Base-by-base conservation (phyloP, 192 early-diverging fungal species). In the Umbelopsis isabellina region DNA sequence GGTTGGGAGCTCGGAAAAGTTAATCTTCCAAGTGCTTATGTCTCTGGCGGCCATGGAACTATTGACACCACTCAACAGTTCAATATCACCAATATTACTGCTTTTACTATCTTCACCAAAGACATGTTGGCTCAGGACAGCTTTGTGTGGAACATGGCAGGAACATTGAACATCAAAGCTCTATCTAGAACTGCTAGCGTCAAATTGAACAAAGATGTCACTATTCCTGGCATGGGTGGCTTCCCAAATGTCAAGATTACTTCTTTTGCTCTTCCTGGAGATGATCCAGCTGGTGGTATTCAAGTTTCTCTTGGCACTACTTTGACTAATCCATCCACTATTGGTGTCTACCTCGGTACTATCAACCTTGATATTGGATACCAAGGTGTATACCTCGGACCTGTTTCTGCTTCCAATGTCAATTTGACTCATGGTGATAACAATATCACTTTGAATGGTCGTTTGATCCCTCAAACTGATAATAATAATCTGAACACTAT, bases 251-350 rank as follows among this genome's bases (percentile, higher is more conserved):
- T 85, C 47, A 72, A 71, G 66, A 81, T 88, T 55, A 73, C 78
- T 47, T 81, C 64, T 51, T 87, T 90, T 66, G 70, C 81, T 27
- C 48, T 85, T 20, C 86, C 85, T 20, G 72, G 77, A 1, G 81
- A 86, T 78, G 81, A 80, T 52, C 73, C 79, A 50, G 74, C 73
- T 21, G 82, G 86, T 52, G 87, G 87, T 72, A 87, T 88, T 53
- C 72, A 77, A 64, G 64, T 88, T 68, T 67, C 73, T 16, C 83
- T 88, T 16, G 74, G 74, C 69, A 84, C 86, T 27, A 76, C 70
- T 16, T 66, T 88, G 67, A 74, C 49, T 33, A 87, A 82, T 68
- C 84, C 84, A 21, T 85, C 83, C 3, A 76, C 81, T 13, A 84
- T 88, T 65, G 79, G 82, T 61, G 78, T 88, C 30, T 65, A 80